These are phyloP conservation scores for Debaryomyces nepalensis DNA, from an alignment of 1,139 yeast species.

Conservation along the genomic window DNA sequence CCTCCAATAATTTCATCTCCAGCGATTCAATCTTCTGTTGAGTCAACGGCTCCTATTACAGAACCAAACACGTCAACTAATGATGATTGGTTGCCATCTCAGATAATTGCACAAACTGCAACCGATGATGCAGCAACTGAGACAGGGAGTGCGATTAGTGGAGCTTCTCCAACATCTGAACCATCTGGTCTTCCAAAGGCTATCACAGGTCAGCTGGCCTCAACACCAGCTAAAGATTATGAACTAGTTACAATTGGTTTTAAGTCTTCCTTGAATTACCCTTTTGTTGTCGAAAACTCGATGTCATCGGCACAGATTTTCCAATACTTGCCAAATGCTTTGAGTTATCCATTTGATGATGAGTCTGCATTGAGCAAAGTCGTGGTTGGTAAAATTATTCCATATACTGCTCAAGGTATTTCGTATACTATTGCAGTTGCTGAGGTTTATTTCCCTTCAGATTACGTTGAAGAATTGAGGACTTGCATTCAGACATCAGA, in stretches of 20 bases:
- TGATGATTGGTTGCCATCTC: conserved; percentile 56
- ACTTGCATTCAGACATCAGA: conserved; percentile 43
- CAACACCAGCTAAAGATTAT: conserved; percentile 54
- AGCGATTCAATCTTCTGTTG: conserved; percentile 5
- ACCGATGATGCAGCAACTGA: conserved; percentile 37
- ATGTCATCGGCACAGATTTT: conserved; percentile 77
- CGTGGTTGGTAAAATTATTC: conserved; percentile 64
- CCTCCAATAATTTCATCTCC: conserved; percentile 6
- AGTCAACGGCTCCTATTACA: conserved; percentile 12
- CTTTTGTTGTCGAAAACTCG: conserved; percentile 69
- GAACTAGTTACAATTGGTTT: conserved; percentile 71
- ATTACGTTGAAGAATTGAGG: conserved; percentile 49
- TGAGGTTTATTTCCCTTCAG: conserved; percentile 71
- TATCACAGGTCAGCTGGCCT: conserved; percentile 56
- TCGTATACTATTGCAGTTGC: conserved; percentile 74
- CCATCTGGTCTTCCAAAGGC: conserved; percentile 70
- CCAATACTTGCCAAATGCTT: conserved; percentile 64
- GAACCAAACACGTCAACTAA: conserved; percentile 22
- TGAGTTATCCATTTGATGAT: conserved; percentile 55
- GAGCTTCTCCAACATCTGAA: conserved; percentile 35
- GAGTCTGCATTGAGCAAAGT: conserved; percentile 37
- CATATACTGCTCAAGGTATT: conserved; percentile 57
- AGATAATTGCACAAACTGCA: conserved; percentile 41
- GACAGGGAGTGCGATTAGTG: conserved; percentile 34
- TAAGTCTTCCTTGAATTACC: conserved; percentile 67